phyloP scores from a whole-genome alignment of 2,329 filamentous ascomycete genomes.

The Colletotrichum orbiculare region DNA sequence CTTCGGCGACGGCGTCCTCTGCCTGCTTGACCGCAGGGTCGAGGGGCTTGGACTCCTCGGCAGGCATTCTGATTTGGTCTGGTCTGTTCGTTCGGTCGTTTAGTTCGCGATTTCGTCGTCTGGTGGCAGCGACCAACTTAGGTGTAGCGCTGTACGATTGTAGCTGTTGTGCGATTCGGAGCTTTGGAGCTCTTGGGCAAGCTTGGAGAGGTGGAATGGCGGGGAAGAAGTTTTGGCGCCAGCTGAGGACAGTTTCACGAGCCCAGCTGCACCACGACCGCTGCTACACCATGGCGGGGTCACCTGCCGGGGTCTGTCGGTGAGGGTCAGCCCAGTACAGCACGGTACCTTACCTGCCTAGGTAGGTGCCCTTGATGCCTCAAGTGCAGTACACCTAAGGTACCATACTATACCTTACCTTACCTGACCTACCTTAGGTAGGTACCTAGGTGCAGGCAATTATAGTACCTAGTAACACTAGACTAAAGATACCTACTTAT shows the following conservation, averaged over 20 bases:
- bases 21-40: constrained; percentile 63
- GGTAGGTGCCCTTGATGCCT: no score
- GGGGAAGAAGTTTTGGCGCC: constrained; percentile 36
- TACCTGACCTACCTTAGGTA: no score
- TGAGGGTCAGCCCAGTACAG: constrained; percentile 7
- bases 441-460: no score
- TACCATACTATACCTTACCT: no score
- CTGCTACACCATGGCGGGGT: constrained; percentile 32
- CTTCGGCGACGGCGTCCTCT: constrained; percentile 51
- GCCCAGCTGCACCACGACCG: background rate
- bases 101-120: background rate
- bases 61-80: constrained; percentile 50
- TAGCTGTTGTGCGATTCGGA: constrained; percentile 28
- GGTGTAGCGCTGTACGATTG: background rate
- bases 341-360: background rate
- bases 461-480: no score
- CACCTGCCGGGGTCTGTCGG: constrained; percentile 6
- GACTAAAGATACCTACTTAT: no score
- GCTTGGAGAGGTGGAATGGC: constrained; percentile 31
- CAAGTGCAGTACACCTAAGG: no score
- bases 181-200: constrained; percentile 33
- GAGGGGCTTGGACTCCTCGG: constrained; percentile 72
- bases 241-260: constrained; percentile 36
- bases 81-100: constrained; percentile 25
- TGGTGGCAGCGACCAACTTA: background rate